Evolutionary conservation across 345 rosid species (phyloP).

Genomic region (Gossypium rotundifolium): DNA sequence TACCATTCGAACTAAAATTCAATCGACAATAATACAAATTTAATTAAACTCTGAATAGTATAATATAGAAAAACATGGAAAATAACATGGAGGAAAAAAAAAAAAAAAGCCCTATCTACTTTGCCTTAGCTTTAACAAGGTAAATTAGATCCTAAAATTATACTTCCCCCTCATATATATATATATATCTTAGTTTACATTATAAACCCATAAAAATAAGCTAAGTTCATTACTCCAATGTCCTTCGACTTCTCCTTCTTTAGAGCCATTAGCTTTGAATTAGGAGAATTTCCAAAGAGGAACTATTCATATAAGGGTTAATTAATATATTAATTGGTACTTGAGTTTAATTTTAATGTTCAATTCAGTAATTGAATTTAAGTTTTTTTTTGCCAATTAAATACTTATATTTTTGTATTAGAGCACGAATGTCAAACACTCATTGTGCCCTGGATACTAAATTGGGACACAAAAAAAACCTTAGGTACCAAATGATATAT

Average conservation of each 20-base stretch:
- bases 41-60: too few species aligned
- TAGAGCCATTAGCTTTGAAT: neutral
- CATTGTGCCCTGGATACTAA: too few species aligned
- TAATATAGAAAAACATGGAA: neutral
- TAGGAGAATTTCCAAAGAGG: conserved; percentile 28
- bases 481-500: too few species aligned
- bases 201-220: neutral
- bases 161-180: neutral
- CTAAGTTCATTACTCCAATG: conserved; percentile 18
- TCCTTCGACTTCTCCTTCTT: conserved; percentile 26
- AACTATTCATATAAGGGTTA: neutral
- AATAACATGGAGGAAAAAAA: neutral
- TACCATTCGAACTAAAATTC: too few species aligned
- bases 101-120: neutral
- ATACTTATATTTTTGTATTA: too few species aligned
- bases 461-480: too few species aligned
- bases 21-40: too few species aligned
- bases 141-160: conserved; percentile 4
- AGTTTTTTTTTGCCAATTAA: too few species aligned
- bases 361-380: too few species aligned
- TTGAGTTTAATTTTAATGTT: too few species aligned
- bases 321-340: too few species aligned
- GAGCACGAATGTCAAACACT: too few species aligned
- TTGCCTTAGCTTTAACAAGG: neutral
- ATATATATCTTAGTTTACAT: neutral